Conservation (phyloP, 768 basidiomycete genomes). For the Mrakia frigida region DNA sequence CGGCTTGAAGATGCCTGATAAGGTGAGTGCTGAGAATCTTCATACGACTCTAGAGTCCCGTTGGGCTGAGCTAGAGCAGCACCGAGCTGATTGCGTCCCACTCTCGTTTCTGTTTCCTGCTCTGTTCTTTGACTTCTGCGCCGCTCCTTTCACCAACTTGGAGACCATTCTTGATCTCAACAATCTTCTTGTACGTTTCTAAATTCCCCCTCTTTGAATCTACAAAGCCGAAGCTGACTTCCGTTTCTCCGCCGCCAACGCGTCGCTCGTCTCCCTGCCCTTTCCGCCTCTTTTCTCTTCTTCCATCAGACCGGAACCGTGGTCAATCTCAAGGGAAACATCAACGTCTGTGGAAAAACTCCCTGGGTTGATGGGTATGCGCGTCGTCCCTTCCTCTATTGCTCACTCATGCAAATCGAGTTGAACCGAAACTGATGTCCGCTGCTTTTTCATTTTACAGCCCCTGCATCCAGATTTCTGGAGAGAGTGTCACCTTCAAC, state of each 20-base stretch:
- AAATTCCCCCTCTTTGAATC: too few relatives aligned
- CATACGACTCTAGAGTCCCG: too few relatives aligned
- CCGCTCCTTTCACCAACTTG: constrained; percentile 45
- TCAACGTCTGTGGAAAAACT: constrained; percentile 53
- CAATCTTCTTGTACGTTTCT: constrained; percentile 39
- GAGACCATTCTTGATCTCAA: constrained; percentile 53
- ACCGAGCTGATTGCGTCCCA: not conserved
- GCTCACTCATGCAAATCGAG: too few relatives aligned
- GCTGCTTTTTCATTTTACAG: too few relatives aligned
- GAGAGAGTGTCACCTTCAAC: constrained; percentile 38
- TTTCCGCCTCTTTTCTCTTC: not conserved
- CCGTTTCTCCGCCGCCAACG: not conserved
- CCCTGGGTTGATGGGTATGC: constrained; percentile 21
- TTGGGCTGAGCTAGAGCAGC: too few relatives aligned
- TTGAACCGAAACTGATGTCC: too few relatives aligned
- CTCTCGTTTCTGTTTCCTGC: not conserved
- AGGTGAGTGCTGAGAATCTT: too few relatives aligned
- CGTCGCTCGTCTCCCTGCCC: not conserved
- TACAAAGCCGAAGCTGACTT: not conserved
- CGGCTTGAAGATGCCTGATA: too few relatives aligned
- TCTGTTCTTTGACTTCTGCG: not conserved
- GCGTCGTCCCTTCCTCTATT: too few relatives aligned
- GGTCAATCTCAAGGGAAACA: constrained; percentile 60
- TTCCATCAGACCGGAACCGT: constrained; percentile 46
- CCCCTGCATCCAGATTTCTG: constrained; percentile 32